These are phyloP conservation scores for Trichomonas tenax DNA, from an alignment of 208 protist species.

Conservation along the genomic window DNA sequence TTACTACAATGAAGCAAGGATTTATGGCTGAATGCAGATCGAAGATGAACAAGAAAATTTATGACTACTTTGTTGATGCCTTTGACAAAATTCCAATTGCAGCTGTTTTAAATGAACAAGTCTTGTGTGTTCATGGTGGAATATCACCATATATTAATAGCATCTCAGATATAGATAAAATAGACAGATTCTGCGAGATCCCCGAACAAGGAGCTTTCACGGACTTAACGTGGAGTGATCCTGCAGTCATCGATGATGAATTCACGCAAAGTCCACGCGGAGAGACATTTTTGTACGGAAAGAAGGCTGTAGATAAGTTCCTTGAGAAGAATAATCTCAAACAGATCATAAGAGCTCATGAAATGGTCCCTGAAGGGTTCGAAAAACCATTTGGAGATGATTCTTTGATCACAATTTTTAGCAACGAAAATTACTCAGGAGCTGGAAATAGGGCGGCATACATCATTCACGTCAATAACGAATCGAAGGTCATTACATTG, in stretches of 20 bases:
- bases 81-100: constrained; percentile 15
- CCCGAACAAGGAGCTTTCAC: not conserved
- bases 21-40: constrained; percentile 29
- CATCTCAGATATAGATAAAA: not conserved
- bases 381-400: constrained; percentile 38
- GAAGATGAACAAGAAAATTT: constrained; percentile 52
- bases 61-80: constrained; percentile 53
- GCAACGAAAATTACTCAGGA: not conserved
- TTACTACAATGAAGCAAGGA: constrained; percentile 73
- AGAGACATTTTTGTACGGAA: not conserved
- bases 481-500: not conserved
- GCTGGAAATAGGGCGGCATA: not conserved
- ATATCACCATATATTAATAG: not conserved
- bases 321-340: not conserved
- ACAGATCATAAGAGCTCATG: constrained; percentile 50
- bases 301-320: not conserved
- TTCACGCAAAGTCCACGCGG: not conserved
- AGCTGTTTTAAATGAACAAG: not conserved
- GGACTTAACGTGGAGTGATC: not conserved
- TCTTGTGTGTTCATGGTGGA: constrained; percentile 20
- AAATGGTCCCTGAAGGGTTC: constrained; percentile 85
- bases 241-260: not conserved
- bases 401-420: not conserved
- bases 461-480: not conserved
- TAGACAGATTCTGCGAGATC: not conserved